These are phyloP conservation scores for Deinandra increscens DNA, from an alignment of 129 eudicot genomes.

Conservation along the genomic window DNA sequence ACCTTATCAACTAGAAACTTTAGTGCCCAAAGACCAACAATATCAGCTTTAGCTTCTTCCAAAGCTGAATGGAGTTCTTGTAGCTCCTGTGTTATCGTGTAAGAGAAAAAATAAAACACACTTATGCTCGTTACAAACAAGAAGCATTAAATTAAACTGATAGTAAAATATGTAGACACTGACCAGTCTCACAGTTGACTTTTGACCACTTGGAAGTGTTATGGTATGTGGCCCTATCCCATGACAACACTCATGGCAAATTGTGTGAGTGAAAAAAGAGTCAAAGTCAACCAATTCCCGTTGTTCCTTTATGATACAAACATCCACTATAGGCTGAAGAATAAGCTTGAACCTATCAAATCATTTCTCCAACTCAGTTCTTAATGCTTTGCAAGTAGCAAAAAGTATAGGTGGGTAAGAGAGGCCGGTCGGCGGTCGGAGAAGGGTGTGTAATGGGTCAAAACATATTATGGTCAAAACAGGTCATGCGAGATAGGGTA, in stretches of 20 bases:
- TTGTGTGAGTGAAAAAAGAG: slow-evolving; percentile 93
- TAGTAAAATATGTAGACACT: slow-evolving; percentile 14
- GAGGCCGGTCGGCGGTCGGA: not conserved
- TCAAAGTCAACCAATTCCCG: slow-evolving; percentile 74
- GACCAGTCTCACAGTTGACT: slow-evolving; percentile 95
- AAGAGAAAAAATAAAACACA: slow-evolving; percentile 4
- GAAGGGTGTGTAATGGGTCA: not conserved
- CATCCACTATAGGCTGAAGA: slow-evolving; percentile 82
- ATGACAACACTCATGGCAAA: slow-evolving; percentile 98
- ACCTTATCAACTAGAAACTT: slow-evolving; percentile 76
- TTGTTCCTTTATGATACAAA: slow-evolving; percentile 71
- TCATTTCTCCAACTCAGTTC: slow-evolving; percentile 17
- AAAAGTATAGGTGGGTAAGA: slow-evolving; percentile 5
- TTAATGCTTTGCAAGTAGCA: not conserved
- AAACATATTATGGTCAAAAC: not conserved
- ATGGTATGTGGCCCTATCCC: slow-evolving; percentile 97
- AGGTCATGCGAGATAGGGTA: not conserved
- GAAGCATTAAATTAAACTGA: slow-evolving; percentile 11
- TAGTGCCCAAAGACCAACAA: slow-evolving; percentile 99
- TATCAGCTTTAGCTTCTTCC: slow-evolving; percentile 99
- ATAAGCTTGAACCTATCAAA: slow-evolving; percentile 82
- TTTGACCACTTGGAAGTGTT: slow-evolving; percentile 73
- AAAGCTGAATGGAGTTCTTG: slow-evolving; percentile 94
- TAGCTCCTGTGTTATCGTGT: slow-evolving; percentile 60
- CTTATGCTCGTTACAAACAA: slow-evolving; percentile 4